Conservation (phyloP, 1,284 basidiomycete genomes). For the Chiua sp. region DNA sequence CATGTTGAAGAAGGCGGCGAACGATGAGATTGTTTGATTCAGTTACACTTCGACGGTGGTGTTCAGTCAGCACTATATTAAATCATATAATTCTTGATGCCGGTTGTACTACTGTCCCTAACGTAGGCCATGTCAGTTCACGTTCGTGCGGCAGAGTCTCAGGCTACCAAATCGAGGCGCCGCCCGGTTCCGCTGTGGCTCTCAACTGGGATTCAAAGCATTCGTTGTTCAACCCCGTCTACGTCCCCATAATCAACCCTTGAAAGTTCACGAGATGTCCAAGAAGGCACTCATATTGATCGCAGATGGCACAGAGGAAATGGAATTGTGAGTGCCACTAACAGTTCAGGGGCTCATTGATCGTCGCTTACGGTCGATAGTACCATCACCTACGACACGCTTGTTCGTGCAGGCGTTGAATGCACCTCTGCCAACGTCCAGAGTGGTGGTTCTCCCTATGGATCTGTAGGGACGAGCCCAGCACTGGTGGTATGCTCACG, state of each 20-base stretch:
- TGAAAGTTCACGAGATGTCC: constrained; percentile 18
- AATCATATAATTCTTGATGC: too few relatives aligned
- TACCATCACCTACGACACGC: constrained; percentile 80
- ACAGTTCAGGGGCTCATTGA: neutral
- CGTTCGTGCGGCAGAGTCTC: constrained; percentile 4
- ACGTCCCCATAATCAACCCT: constrained; percentile 3
- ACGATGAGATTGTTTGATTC: constrained; percentile 45
- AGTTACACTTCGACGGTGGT: too few relatives aligned
- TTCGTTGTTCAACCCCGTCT: neutral
- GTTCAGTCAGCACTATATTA: too few relatives aligned
- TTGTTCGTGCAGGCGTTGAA: constrained; percentile 73
- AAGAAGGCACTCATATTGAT: constrained; percentile 70
- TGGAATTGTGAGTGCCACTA: constrained; percentile 72
- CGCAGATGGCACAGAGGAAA: constrained; percentile 92
- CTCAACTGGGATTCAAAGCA: neutral
- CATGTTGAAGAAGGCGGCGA: constrained; percentile 63
- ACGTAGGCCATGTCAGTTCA: too few relatives aligned
- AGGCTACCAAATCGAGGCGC: neutral
- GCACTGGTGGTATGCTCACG: constrained; percentile 69
- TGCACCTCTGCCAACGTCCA: constrained; percentile 70
- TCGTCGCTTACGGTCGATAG: constrained; percentile 40
- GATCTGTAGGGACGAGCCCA: constrained; percentile 37
- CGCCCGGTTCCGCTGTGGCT: neutral
- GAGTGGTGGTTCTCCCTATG: constrained; percentile 38
- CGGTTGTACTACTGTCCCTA: too few relatives aligned